Conservation (phyloP, 306 rosid genomes). For the Begonia masoniana region DNA sequence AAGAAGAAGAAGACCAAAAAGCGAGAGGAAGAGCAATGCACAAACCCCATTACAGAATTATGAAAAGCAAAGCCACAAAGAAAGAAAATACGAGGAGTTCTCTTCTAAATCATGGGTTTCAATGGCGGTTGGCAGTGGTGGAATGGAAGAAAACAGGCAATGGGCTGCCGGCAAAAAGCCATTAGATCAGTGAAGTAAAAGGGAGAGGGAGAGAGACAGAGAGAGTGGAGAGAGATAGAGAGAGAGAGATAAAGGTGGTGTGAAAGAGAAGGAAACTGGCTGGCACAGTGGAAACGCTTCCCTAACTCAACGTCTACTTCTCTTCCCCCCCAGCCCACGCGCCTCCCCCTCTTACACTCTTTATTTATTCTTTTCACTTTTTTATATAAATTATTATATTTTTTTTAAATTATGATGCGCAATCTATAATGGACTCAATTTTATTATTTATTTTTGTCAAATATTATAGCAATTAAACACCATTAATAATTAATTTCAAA, state of each 20-base stretch:
- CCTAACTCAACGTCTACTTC: neutral
- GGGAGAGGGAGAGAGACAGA: neutral
- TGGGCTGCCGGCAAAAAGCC: slow-evolving; percentile 9
- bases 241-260: slow-evolving; percentile 6
- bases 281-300: slow-evolving; percentile 6
- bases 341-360: neutral
- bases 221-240: slow-evolving; percentile 3
- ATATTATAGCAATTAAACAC: too few relatives aligned
- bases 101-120: neutral
- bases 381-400: neutral
- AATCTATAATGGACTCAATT: too few relatives aligned
- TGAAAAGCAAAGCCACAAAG: slow-evolving; percentile 1
- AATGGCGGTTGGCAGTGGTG: neutral
- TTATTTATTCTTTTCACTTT: neutral
- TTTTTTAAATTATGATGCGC: too few relatives aligned
- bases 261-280: neutral
- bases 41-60: neutral
- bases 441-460: too few relatives aligned
- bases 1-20: neutral
- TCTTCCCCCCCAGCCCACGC: neutral
- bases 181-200: neutral
- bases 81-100: neutral
- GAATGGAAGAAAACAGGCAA: neutral
- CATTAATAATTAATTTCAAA: neutral
- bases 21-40: slow-evolving; percentile 1